Evolutionary conservation across 148 eudicot species (phyloP).

Genomic region (Spergularia bocconei): DNA sequence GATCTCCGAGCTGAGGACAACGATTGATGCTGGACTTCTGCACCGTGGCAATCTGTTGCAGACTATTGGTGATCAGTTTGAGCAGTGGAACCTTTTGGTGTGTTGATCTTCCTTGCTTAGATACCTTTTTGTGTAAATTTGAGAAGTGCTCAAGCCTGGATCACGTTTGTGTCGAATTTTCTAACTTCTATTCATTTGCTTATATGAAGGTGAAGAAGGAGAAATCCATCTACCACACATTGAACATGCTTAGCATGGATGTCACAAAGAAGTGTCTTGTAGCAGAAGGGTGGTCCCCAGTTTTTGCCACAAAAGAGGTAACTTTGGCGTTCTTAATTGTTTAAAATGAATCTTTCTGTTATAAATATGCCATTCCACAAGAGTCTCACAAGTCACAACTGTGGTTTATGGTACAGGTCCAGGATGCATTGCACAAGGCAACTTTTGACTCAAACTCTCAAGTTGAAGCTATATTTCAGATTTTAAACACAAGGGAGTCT

Average conservation of each 20-base stretch:
- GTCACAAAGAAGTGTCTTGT: constrained; percentile 98
- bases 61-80: constrained; percentile 75
- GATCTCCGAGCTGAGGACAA: constrained; percentile 75
- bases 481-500: constrained; percentile 74
- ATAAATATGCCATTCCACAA: not conserved
- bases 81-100: constrained; percentile 84
- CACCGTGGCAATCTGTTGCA: constrained; percentile 72
- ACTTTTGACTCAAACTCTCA: constrained; percentile 79
- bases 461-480: constrained; percentile 91
- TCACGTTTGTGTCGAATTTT: not conserved
- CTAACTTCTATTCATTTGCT: not conserved
- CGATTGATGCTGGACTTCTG: constrained; percentile 74
- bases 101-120: constrained; percentile 23
- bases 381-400: constrained; percentile 4
- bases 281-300: constrained; percentile 99
- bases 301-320: constrained; percentile 87
- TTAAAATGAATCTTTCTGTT: not conserved
- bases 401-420: constrained; percentile 58
- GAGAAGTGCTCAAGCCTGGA: not conserved
- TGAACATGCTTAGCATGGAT: constrained; percentile 97
- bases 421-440: constrained; percentile 79
- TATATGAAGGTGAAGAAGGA: constrained; percentile 73
- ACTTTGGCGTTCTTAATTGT: constrained; percentile 9
- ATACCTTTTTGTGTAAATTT: not conserved
- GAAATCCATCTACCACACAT: constrained; percentile 86